Evolutionary conservation across 2,329 filamentous ascomycete species (phyloP).

Genomic region (Allantophomopsis cytisporea): DNA sequence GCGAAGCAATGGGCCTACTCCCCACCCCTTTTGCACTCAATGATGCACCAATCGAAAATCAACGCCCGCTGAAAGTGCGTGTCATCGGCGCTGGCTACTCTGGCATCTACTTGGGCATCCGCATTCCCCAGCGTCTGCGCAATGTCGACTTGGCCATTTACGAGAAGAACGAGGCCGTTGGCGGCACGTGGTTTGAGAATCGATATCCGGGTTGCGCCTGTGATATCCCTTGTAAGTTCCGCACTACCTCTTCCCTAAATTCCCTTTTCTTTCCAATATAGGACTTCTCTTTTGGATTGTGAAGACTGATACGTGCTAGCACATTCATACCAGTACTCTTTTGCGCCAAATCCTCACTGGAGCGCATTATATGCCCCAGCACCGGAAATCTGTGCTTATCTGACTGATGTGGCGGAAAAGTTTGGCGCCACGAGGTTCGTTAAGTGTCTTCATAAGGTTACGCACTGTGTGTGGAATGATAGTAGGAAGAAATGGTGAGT

Average conservation of each 20-base stretch:
- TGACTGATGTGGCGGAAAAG: slow-evolving; percentile 34
- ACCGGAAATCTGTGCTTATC: slow-evolving; percentile 41
- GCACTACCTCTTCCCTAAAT: neutral
- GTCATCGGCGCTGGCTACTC: slow-evolving; percentile 19
- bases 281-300: neutral
- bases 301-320: slow-evolving; percentile 13
- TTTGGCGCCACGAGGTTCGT: slow-evolving; percentile 38
- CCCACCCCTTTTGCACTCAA: slow-evolving; percentile 8
- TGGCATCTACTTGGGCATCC: slow-evolving; percentile 17
- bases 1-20: no score
- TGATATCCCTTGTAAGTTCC: slow-evolving; percentile 22
- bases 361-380: slow-evolving; percentile 39
- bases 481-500: slow-evolving; percentile 31
- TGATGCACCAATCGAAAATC: slow-evolving; percentile 13
- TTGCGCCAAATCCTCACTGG: slow-evolving; percentile 43
- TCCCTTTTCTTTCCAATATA: neutral
- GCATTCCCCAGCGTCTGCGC: slow-evolving; percentile 14
- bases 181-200: slow-evolving; percentile 39
- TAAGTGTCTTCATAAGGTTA: slow-evolving; percentile 37
- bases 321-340: slow-evolving; percentile 43
- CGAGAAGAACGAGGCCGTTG: slow-evolving; percentile 38
- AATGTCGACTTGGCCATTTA: slow-evolving; percentile 26
- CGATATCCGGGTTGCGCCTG: slow-evolving; percentile 17
- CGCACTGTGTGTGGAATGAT: slow-evolving; percentile 38
- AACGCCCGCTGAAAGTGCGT: slow-evolving; percentile 13